These are phyloP conservation scores for Fusarium musae DNA, from an alignment of 2,329 filamentous ascomycete species.

Conservation along the genomic window DNA sequence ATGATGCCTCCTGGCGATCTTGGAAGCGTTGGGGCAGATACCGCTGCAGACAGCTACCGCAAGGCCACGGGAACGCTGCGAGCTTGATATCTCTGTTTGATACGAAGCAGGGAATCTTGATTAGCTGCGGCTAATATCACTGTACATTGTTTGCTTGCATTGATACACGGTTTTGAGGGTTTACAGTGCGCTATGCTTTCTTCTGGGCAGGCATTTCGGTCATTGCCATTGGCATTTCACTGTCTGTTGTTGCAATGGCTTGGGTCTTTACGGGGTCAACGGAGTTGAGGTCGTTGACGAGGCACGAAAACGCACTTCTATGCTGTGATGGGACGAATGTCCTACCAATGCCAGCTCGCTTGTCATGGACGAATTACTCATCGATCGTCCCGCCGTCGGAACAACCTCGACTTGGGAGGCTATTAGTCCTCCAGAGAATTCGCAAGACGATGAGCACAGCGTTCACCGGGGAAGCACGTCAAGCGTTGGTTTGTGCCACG, in stretches of 20 bases:
- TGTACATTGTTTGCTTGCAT: constrained; percentile 10
- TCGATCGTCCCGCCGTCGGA: constrained; percentile 15
- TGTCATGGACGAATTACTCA: constrained; percentile 21
- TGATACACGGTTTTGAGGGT: neutral
- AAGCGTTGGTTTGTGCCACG: constrained; percentile 35
- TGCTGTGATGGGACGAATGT: constrained; percentile 1
- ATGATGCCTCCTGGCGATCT: constrained; percentile 31
- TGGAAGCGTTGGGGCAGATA: constrained; percentile 17
- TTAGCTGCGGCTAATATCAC: neutral
- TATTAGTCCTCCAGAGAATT: neutral
- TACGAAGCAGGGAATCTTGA: neutral
- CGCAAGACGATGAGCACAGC: constrained; percentile 20
- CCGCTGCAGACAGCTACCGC: constrained; percentile 24
- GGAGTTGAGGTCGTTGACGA: neutral
- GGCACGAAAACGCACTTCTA: constrained; percentile 11
- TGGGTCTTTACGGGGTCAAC: neutral
- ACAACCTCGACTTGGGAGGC: constrained; percentile 1
- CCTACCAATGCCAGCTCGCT: constrained; percentile 2
- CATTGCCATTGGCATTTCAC: neutral
- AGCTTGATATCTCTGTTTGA: constrained; percentile 5
- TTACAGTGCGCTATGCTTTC: constrained; percentile 15
- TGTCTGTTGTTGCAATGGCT: neutral
- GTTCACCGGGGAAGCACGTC: constrained; percentile 32
- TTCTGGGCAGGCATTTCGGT: neutral
- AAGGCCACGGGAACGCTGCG: constrained; percentile 34